Percentiles rank a stretch among this genome's conserved stretches.
Evolutionary conservation across 257 asterid genomes (phyloP).

Genomic region (Plectranthus barbatus): DNA sequence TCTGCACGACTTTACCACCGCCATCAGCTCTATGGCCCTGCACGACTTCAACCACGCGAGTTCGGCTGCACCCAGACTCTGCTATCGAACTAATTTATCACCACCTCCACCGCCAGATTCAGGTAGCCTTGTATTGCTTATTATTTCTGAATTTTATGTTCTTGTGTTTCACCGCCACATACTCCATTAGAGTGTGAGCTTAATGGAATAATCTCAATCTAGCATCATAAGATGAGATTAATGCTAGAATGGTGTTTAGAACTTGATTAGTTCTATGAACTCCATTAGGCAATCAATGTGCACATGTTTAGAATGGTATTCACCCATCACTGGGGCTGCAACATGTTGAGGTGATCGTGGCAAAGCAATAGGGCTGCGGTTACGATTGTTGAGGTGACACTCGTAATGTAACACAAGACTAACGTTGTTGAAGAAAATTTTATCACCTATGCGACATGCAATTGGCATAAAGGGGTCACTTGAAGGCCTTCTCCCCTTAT

Average conservation of each 20-base stretch:
- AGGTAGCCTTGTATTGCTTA: no score
- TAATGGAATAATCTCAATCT: neutral
- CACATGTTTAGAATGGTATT: neutral
- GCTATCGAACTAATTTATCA: no score
- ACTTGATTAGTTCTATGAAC: no score
- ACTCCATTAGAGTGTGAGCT: no score
- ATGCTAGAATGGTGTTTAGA: slow-evolving; percentile 2
- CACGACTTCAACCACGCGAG: no score
- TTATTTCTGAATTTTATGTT: no score
- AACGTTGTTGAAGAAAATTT: slow-evolving; percentile 16
- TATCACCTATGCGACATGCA: slow-evolving; percentile 21
- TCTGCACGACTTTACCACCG: no score
- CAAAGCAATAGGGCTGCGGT: neutral
- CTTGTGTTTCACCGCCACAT: no score
- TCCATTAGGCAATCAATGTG: neutral
- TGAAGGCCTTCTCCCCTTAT: neutral
- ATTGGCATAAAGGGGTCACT: neutral
- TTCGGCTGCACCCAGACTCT: no score
- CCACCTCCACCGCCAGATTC: no score
- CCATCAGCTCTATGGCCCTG: no score
- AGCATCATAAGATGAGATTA: neutral
- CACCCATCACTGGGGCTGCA: neutral
- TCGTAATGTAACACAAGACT: slow-evolving; percentile 20
- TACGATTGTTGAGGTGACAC: neutral
- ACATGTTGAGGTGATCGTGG: neutral